A percentile compares a stretch with the other conserved stretches of the same genome.
These are phyloP conservation scores for Wickerhamiella cacticola DNA, from an alignment of 805 yeast species.

Conservation along the genomic window DNA sequence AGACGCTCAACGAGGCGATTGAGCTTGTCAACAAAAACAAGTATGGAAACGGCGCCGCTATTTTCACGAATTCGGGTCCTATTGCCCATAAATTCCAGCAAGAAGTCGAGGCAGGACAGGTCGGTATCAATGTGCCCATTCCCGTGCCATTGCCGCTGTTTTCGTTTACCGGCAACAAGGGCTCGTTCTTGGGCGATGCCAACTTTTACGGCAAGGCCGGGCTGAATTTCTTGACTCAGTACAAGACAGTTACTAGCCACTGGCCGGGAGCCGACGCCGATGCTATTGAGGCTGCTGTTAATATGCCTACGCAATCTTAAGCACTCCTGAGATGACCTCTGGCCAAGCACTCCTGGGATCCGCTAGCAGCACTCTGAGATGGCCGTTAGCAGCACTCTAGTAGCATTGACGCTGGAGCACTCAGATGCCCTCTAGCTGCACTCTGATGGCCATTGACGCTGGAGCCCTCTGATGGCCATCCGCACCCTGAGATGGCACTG, in stretches of 20 bases:
- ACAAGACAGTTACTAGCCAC: constrained; percentile 58
- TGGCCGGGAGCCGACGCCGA: constrained; percentile 48
- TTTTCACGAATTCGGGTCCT: constrained; percentile 59
- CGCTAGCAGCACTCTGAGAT: too few species aligned
- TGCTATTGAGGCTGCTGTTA: constrained; percentile 42
- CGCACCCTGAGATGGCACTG: too few species aligned
- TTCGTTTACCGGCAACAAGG: constrained; percentile 66
- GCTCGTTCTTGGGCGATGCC: constrained; percentile 65
- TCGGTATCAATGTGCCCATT: constrained; percentile 66
- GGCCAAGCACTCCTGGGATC: too few species aligned
- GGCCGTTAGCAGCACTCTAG: too few species aligned
- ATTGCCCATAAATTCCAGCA: constrained; percentile 59
- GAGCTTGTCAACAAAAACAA: constrained; percentile 46
- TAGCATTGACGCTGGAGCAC: too few species aligned
- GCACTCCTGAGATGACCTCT: constrained; percentile 1
- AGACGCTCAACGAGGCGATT: constrained; percentile 57
- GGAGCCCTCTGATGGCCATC: too few species aligned
- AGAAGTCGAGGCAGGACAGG: constrained; percentile 62
- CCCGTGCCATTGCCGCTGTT: constrained; percentile 77
- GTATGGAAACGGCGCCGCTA: constrained; percentile 62
- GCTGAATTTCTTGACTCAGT: constrained; percentile 55
- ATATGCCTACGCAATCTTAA: constrained; percentile 52
- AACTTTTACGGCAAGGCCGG: constrained; percentile 75
- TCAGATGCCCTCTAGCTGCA: too few species aligned
- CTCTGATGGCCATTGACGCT: too few species aligned